A percentile compares a stretch with the other conserved stretches of the same genome.
phyloP scores from a whole-genome alignment of 179 eudicot species.

The Silene vulgaris region DNA sequence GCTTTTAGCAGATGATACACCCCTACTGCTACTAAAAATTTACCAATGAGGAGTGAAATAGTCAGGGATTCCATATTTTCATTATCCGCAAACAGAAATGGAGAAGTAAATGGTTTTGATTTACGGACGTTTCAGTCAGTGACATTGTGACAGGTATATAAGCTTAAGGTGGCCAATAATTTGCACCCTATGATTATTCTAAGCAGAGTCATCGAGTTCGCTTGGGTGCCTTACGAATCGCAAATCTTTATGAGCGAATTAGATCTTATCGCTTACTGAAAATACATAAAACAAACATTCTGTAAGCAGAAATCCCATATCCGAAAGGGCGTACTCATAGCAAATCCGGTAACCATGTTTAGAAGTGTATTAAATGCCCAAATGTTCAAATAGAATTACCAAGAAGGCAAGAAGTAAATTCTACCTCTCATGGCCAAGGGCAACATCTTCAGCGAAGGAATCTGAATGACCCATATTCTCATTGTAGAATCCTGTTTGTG shows the following conservation, averaged over 20 bases:
- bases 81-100: background rate
- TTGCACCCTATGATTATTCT: background rate
- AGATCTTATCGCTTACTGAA: background rate
- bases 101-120: background rate
- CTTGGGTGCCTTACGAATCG: no score
- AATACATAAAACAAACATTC: background rate
- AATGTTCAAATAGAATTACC: conserved; percentile 1
- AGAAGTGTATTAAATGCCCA: no score
- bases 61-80: background rate
- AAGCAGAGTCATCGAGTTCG: no score
- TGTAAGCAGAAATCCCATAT: no score
- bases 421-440: conserved; percentile 59
- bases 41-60: background rate
- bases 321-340: no score
- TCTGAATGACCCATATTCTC: conserved; percentile 41
- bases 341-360: no score
- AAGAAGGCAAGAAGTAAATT: conserved; percentile 15
- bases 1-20: background rate
- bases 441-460: conserved; percentile 43
- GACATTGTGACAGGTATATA: background rate
- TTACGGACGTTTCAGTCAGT: background rate
- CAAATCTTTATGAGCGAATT: no score
- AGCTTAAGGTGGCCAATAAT: background rate
- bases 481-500: conserved; percentile 42
- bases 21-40: background rate